phyloP scores from a whole-genome alignment of 2,329 filamentous ascomycete species.

The Alternaria sp. region DNA sequence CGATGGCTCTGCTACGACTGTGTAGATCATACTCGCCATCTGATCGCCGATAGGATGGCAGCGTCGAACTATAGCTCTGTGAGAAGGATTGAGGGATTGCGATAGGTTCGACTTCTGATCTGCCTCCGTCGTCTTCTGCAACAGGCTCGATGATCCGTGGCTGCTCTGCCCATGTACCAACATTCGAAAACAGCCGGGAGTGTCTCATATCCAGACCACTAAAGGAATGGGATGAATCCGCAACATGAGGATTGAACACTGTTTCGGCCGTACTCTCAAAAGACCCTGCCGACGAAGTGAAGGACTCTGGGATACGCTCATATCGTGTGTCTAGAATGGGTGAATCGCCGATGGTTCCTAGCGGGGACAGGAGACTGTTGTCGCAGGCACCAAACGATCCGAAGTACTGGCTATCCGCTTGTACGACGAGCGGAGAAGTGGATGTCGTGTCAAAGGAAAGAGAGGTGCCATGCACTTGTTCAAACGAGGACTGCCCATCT shows the following conservation, averaged over 20 bases:
- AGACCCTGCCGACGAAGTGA: conserved; percentile 20
- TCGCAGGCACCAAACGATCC: conserved; percentile 37
- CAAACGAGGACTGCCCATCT: conserved; percentile 33
- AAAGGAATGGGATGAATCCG: conserved; percentile 38
- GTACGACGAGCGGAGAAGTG: conserved; percentile 34
- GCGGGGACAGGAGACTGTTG: conserved; percentile 19
- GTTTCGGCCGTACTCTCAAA: conserved; percentile 30
- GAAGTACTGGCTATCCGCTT: conserved; percentile 24
- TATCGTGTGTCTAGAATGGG: conserved; percentile 35
- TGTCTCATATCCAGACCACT: conserved; percentile 36
- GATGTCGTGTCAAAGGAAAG: conserved; percentile 35
- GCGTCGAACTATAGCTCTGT: conserved; percentile 23
- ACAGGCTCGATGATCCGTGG: conserved; percentile 38
- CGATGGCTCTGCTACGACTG: conserved; percentile 31
- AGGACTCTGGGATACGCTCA: conserved; percentile 28
- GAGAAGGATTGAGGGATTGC: conserved; percentile 36
- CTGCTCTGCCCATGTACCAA: conserved; percentile 40
- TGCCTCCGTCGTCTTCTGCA: conserved; percentile 30
- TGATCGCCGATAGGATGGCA: conserved; percentile 17
- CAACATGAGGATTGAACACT: conserved; percentile 38
- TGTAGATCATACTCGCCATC: conserved; percentile 16
- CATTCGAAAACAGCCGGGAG: conserved; percentile 37
- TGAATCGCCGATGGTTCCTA: conserved; percentile 20
- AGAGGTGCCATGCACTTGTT: conserved; percentile 30
- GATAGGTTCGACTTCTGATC: conserved; percentile 31